Base-by-base conservation (phyloP, 371 early-diverging fungal genomes). In the Mucor piriformis region DNA sequence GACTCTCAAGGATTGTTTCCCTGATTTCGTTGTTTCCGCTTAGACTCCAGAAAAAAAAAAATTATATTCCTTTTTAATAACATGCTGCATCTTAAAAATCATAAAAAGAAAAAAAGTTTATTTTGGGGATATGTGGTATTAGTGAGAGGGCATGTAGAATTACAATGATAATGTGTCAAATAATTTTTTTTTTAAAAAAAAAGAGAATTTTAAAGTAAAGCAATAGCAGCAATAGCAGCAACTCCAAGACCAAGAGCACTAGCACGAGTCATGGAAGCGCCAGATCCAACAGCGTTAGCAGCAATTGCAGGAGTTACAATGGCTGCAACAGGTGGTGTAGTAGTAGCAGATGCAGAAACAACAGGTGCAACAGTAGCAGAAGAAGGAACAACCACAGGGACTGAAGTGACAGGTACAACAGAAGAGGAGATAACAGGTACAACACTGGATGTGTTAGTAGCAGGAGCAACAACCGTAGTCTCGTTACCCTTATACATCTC, bases 1-100 rank as follows among this genome's bases (percentile, higher is more conserved):
- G 77, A 76, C 86, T 5, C 61, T 92, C 52, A 76, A 82, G 56
- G 90, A 90, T 3, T 95, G 94, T 67, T 93, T 95, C 79, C 93
- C 93, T 33, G 86, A 84, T 75, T 70, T 59, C 27, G 27, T 43
- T 32, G 24, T 29, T 34, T 56, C 18, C 27, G 37, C 37, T 3
- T 37, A 37, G n/a, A 37, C 11, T 1, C 29, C 29, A 4, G 29
- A 0, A 29, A 8, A 29, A 8, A 29, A 29, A 29, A 6, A 29
- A 29, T 29, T 6, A 29, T 29, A 29, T 29, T 29, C 29, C 29
- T 29, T 29, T 29, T 29, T 29, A 29, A 29, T 29, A 29, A 29
- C 29, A 29, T 29, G 8, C 29, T 29, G 29, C 29, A 29, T 29
- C 29, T 29, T 29, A 25, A 24, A 25, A 25, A 44, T 18, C n/a